These are phyloP conservation scores for Chamaecyparis obtusa DNA, from an alignment of 75 land plant genomes.

Conservation along the genomic window DNA sequence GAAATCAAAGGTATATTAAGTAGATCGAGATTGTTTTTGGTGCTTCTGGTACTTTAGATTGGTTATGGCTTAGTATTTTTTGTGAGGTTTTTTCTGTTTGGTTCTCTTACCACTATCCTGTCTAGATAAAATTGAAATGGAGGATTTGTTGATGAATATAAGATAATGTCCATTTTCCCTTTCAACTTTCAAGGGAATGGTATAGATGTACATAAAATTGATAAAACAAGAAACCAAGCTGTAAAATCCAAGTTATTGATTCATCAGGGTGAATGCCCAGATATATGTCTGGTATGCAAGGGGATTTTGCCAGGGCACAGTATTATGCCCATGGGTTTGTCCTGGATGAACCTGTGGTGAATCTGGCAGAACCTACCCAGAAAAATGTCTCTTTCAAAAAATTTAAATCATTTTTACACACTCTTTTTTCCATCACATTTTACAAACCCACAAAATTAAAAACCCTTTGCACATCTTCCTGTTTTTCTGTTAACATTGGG, in stretches of 20 bases:
- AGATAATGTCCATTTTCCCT: not conserved
- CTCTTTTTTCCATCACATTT: too few species aligned
- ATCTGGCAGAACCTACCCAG: too few species aligned
- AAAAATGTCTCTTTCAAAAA: too few species aligned
- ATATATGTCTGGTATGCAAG: too few species aligned
- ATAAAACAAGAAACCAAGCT: not conserved
- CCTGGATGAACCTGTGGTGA: too few species aligned
- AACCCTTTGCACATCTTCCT: too few species aligned
- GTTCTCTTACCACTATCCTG: not conserved
- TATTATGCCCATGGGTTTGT: too few species aligned
- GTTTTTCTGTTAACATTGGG: too few species aligned
- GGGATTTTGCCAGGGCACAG: too few species aligned
- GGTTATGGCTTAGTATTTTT: not conserved
- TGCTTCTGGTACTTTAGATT: not conserved
- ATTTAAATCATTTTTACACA: too few species aligned
- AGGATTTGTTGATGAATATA: not conserved
- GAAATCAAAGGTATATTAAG: conserved; percentile 68
- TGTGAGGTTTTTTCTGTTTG: not conserved
- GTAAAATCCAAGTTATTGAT: not conserved
- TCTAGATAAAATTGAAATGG: not conserved
- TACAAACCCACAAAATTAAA: too few species aligned
- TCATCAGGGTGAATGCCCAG: too few species aligned
- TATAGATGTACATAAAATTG: not conserved
- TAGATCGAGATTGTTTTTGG: not conserved
- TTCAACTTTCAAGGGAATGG: not conserved